phyloP scores from a whole-genome alignment of 495 filamentous ascomycete species.

The Podospora bellae-mahoneyi region DNA sequence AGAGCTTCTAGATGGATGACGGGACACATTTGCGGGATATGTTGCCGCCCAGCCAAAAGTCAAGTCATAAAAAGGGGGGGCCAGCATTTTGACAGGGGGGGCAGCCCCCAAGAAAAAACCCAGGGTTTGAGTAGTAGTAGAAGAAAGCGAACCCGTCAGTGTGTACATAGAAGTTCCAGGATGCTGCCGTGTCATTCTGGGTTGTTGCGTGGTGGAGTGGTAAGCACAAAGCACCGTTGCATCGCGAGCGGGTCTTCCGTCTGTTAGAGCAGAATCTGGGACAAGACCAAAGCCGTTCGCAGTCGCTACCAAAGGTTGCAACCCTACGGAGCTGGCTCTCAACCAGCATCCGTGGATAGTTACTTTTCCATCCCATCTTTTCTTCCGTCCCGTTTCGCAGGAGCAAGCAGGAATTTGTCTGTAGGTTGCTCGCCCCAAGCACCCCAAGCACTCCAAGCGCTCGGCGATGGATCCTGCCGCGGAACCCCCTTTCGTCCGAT shows the following conservation, averaged over 20 bases:
- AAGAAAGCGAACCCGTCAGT: neutral
- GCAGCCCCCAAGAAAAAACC: neutral
- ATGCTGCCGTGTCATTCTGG: neutral
- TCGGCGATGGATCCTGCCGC: neutral
- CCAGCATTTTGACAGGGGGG: neutral
- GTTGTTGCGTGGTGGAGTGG: neutral
- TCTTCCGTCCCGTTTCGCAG: constrained; percentile 4
- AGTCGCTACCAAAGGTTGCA: constrained; percentile 19
- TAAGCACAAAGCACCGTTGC: neutral
- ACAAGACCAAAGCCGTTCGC: constrained; percentile 9
- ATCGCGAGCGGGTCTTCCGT: constrained; percentile 5
- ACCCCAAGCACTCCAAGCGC: neutral
- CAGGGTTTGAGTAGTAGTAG: neutral
- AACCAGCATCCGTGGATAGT: neutral
- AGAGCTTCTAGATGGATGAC: neutral
- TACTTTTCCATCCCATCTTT: neutral
- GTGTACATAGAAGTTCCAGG: neutral
- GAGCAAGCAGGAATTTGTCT: constrained; percentile 2
- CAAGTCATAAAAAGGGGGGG: neutral
- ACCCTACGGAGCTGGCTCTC: constrained; percentile 6
- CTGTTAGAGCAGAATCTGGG: constrained; percentile 3
- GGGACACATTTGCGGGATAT: constrained; percentile 9
- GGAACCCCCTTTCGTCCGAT: constrained; percentile 3
- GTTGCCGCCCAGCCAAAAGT: neutral
- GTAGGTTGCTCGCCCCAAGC: neutral